These are phyloP conservation scores for Alopecurus myosuroides DNA, from an alignment of 176 grass and related monocot genomes.

Conservation along the genomic window DNA sequence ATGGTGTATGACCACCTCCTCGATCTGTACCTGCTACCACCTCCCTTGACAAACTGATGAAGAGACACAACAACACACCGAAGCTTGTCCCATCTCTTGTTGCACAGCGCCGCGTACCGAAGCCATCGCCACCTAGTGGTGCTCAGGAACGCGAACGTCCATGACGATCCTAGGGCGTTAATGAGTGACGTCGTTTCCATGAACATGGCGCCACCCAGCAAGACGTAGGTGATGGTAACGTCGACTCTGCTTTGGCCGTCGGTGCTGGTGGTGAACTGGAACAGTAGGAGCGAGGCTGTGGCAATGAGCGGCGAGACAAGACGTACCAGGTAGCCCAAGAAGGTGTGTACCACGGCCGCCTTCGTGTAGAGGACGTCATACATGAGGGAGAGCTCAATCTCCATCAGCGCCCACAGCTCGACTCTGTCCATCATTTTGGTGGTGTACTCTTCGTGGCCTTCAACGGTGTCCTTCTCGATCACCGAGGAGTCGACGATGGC, in stretches of 20 bases:
- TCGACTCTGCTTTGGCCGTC: neutral
- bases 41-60: neutral
- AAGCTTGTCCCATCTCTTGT: neutral
- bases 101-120: neutral
- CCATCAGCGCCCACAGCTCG: neutral
- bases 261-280: neutral
- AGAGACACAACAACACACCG: neutral
- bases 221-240: neutral
- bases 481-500: neutral
- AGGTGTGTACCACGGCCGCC: neutral
- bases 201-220: neutral
- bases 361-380: neutral
- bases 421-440: neutral
- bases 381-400: neutral
- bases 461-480: neutral
- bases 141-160: constrained; percentile 5
- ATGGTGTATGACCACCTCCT: neutral
- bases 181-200: neutral
- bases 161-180: neutral
- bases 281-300: neutral
- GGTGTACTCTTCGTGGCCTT: neutral
- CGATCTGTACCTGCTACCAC: neutral
- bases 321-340: neutral
- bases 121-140: neutral
- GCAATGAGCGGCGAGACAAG: neutral